Conservation (phyloP, 2,329 filamentous ascomycete genomes). For the Tothia fuscella region DNA sequence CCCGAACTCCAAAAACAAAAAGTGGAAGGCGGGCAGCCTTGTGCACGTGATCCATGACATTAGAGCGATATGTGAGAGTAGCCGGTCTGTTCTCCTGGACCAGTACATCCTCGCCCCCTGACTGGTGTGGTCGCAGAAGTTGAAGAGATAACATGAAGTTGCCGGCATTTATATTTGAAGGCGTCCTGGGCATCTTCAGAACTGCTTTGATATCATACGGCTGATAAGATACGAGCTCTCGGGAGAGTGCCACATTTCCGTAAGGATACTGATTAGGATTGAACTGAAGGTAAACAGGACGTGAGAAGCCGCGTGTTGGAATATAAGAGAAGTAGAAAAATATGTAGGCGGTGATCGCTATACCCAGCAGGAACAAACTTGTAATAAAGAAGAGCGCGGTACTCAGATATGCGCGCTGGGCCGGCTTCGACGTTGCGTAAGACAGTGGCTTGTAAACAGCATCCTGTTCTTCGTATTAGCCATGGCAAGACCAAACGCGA, state of each 20-base stretch:
- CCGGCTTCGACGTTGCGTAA: slow-evolving; percentile 42
- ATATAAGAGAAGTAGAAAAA: slow-evolving; percentile 60
- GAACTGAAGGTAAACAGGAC: slow-evolving; percentile 55
- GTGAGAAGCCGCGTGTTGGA: slow-evolving; percentile 50
- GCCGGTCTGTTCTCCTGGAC: slow-evolving; percentile 51
- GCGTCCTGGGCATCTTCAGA: slow-evolving; percentile 67
- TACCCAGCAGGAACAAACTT: slow-evolving; percentile 41
- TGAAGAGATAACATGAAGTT: slow-evolving; percentile 91
- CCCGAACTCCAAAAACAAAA: slow-evolving; percentile 53
- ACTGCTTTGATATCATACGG: slow-evolving; percentile 73
- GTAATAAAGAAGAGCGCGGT: slow-evolving; percentile 42
- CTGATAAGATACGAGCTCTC: slow-evolving; percentile 56
- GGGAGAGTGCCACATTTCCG: slow-evolving; percentile 12
- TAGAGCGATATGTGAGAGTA: slow-evolving; percentile 68
- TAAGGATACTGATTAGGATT: slow-evolving; percentile 28
- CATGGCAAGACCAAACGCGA: too few relatives aligned
- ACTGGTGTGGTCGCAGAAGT: slow-evolving; percentile 37
- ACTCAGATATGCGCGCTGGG: slow-evolving; percentile 53
- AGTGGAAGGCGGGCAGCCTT: slow-evolving; percentile 54
- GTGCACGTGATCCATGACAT: slow-evolving; percentile 49
- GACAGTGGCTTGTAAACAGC: slow-evolving; percentile 41
- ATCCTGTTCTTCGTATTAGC: slow-evolving; percentile 36
- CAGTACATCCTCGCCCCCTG: slow-evolving; percentile 13
- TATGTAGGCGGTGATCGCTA: slow-evolving; percentile 49
- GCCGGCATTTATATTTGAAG: slow-evolving; percentile 60